Base-by-base conservation (phyloP, 257 asterid species). In the Rhazya stricta region DNA sequence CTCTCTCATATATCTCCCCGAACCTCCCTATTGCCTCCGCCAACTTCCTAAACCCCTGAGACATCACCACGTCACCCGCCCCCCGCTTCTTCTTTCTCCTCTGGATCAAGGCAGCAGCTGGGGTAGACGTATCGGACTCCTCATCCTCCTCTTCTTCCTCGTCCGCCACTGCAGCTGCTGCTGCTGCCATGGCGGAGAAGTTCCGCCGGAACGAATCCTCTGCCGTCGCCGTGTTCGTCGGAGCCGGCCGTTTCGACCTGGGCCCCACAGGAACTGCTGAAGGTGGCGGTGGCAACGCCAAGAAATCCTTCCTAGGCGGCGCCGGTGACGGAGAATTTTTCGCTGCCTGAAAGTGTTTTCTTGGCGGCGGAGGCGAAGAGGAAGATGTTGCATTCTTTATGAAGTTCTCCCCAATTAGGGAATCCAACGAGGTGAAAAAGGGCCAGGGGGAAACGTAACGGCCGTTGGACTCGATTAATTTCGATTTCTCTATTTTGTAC, bases 251-350 rank as follows among this genome's bases (percentile, higher is more conserved):
- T 84, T 88, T 89, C 36, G 98, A 87, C 83, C 98, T 81, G 16
- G 87, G 93, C 1, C 89, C 97, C 76, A 94, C 97, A 71, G 99
- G 99, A 18, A 92, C 88, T 58, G 93, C 81, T 69, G 88, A 87
- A 1, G 90, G 79, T 42, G 81, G 83, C 13, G 83, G 89, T 10
- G 82, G 87, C 76, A 76, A 74, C 29, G 69, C 37, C 45, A 78
- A 80, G 29, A 74, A 67, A 30, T 72, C 48, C 50, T 36, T 76
- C 77, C 42, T 60, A 45, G 34, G 77, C 78, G 85, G 84, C 1
- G 82, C 73, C 23, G 15, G 89, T 76, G 39, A 51, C 19, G 42
- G 77, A 66, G 74, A 6, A 3, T 25, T 34, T 21, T 65, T 50
- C 36, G 56, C 78, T 48, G 82, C 71, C n/a, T 18, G 13, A 5